A percentile compares a stretch with the other conserved stretches of the same genome.
Evolutionary conservation across 805 yeast genomes (phyloP).

Genomic region (Zygotorulaspora chibaensis): DNA sequence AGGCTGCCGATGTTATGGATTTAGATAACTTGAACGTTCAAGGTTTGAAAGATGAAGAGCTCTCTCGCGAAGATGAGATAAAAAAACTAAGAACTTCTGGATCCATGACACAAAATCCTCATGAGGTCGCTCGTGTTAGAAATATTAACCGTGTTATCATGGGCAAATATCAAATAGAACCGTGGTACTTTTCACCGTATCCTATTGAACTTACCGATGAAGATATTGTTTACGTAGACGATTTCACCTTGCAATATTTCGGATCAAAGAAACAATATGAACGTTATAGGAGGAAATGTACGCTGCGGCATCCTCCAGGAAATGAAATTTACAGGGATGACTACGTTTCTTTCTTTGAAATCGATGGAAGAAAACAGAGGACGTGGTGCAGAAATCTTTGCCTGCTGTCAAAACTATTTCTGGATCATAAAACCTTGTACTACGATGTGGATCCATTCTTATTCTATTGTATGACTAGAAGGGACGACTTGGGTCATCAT

Average conservation of each 20-base stretch:
- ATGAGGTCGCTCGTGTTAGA: conserved; percentile 85
- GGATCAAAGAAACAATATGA: conserved; percentile 89
- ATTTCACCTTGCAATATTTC: conserved; percentile 82
- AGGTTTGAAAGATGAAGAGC: conserved; percentile 65
- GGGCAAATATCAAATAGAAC: conserved; percentile 91
- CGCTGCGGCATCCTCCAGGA: conserved; percentile 95
- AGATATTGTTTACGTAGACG: conserved; percentile 86
- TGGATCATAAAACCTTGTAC: conserved; percentile 94
- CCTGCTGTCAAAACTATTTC: conserved; percentile 78
- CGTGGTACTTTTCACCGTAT: conserved; percentile 98
- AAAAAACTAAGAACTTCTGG: conserved; percentile 92
- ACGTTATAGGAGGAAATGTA: conserved; percentile 81
- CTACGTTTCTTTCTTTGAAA: conserved; percentile 90
- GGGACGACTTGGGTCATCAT: conserved; percentile 90
- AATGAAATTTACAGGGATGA: conserved; percentile 95
- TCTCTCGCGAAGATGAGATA: conserved; percentile 86
- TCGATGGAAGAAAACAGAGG: conserved; percentile 93
- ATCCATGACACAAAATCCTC: conserved; percentile 88
- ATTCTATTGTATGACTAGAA: conserved; percentile 90
- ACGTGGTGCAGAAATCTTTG: conserved; percentile 97
- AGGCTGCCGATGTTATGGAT: conserved; percentile 67
- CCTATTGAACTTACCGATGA: conserved; percentile 93
- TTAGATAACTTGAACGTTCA: conserved; percentile 81
- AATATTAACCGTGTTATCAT: conserved; percentile 73
- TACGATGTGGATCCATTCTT: conserved; percentile 97